Evolutionary conservation across 1,284 basidiomycete genomes (phyloP), one percentile per base, ranked within the genome.

Genomic region (Rhizoctonia solani): DNA sequence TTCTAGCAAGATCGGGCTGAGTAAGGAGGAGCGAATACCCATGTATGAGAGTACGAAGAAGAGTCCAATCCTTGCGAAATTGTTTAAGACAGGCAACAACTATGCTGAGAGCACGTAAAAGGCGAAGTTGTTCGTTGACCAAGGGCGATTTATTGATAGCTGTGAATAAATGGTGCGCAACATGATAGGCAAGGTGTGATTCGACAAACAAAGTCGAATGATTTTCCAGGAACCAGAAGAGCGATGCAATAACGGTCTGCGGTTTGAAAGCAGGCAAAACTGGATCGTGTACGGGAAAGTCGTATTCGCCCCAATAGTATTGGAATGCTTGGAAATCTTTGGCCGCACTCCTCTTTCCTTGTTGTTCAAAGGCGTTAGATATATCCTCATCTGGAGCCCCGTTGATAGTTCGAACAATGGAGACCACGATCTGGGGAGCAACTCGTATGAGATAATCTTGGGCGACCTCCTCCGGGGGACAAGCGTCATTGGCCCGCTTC

Each of bases 61-160:
- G 77, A 6, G 82, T 82, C 1, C 79, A 74, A 69, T 89, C 81
- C 19, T 78, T 74, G 19, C 52, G 53, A 73, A 93, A 88, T 47
- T 85, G 81, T 37, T 78, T 73, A 49, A 79, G 73, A 66, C 85
- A 83, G 1, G 92, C 81, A 27, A 93, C 80, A 81, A 90, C 87
- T 14, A 96, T 75, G 21, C 85, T 86, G 25, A 97, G 78, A 0
- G 87, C 84, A 66, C 92, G 88, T 32, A 95, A 75, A 30, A 90
- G 79, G 4, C 95, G 86, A 49, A 88, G 77, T 75, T 97, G 93
- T 74, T 97, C 93, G 74, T 93, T 92, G 70, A 96, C 83, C 46
- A 98, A 81, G n/a, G 87, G 87, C 0, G 87, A 85, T 1, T 79
- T 76, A 68, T 90, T 83, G 29, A 95, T 79, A 42, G 82, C 81